A percentile compares a stretch with the other conserved stretches of the same genome.
phyloP scores from a whole-genome alignment of 2,329 filamentous ascomycete species.

The Microcera coccophila region DNA sequence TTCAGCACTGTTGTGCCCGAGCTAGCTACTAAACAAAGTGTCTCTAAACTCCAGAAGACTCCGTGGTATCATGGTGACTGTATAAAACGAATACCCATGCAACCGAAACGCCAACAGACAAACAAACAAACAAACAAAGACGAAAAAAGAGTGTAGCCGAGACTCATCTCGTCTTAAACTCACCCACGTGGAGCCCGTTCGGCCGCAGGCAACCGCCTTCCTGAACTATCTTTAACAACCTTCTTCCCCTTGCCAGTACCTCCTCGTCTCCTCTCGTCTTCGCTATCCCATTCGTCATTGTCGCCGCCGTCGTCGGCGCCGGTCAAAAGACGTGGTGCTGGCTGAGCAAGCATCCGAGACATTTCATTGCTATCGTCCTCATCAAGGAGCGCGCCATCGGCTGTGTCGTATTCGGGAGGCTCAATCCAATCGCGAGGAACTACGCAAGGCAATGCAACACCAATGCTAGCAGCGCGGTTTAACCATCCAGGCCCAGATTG shows the following conservation, averaged over 20 bases:
- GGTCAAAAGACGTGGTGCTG: constrained; percentile 30
- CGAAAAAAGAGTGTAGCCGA: neutral
- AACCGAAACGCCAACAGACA: constrained; percentile 19
- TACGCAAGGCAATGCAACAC: constrained; percentile 74
- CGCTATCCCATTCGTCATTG: constrained; percentile 42
- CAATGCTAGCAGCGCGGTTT: constrained; percentile 80
- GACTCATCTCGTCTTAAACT: neutral
- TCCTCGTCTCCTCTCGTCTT: constrained; percentile 41
- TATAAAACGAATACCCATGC: constrained; percentile 11
- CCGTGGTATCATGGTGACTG: constrained; percentile 29
- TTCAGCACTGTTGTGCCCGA: constrained; percentile 4
- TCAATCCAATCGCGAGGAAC: constrained; percentile 80
- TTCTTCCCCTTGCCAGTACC: constrained; percentile 44
- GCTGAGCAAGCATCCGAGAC: constrained; percentile 54
- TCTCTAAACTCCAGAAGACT: constrained; percentile 13
- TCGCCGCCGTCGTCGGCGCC: constrained; percentile 24
- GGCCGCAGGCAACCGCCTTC: constrained; percentile 48
- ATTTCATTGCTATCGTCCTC: constrained; percentile 51
- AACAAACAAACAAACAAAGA: constrained; percentile 4
- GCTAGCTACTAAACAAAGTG: constrained; percentile 19
- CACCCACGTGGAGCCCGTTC: constrained; percentile 46
- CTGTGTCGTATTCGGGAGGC: constrained; percentile 70
- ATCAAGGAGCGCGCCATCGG: constrained; percentile 65
- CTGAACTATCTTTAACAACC: constrained; percentile 46
- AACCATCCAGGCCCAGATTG: constrained; percentile 69